Conservation (phyloP, 306 rosid genomes). For the Acacia acuminata region DNA sequence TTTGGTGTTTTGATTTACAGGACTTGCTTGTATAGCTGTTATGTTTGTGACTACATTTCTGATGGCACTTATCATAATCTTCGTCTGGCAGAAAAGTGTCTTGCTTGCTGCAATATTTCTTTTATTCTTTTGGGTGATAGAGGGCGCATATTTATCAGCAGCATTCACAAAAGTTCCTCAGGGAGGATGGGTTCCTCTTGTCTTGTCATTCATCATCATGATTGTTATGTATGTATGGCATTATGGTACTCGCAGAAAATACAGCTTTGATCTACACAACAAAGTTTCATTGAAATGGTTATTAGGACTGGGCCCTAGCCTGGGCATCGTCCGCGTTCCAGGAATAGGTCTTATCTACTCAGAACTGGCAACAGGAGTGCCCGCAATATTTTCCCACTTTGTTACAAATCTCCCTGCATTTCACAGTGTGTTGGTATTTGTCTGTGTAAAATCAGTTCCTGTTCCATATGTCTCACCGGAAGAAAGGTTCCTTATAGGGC, state of each 20-base stretch:
- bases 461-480: slow-evolving; percentile 85
- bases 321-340: slow-evolving; percentile 89
- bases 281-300: slow-evolving; percentile 90
- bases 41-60: slow-evolving; percentile 82
- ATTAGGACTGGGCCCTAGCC: slow-evolving; percentile 83
- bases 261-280: slow-evolving; percentile 75
- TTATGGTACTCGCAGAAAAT: slow-evolving; percentile 76
- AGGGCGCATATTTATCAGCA: slow-evolving; percentile 73
- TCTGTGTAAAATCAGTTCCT: slow-evolving; percentile 85
- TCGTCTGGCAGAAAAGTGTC: slow-evolving; percentile 74
- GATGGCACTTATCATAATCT: slow-evolving; percentile 69
- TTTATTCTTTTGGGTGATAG: slow-evolving; percentile 70
- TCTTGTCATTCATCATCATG: slow-evolving; percentile 65
- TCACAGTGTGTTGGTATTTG: slow-evolving; percentile 80
- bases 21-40: slow-evolving; percentile 83
- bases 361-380: slow-evolving; percentile 82
- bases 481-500: slow-evolving; percentile 84
- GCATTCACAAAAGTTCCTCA: slow-evolving; percentile 83
- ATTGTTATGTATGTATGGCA: slow-evolving; percentile 81
- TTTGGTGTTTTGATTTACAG: slow-evolving; percentile 49
- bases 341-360: slow-evolving; percentile 90
- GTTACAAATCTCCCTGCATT: slow-evolving; percentile 92
- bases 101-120: slow-evolving; percentile 56
- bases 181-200: slow-evolving; percentile 94
- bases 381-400: slow-evolving; percentile 88